These are phyloP conservation scores for Boehmeria nivea DNA, from an alignment of 306 rosid species.

Conservation along the genomic window DNA sequence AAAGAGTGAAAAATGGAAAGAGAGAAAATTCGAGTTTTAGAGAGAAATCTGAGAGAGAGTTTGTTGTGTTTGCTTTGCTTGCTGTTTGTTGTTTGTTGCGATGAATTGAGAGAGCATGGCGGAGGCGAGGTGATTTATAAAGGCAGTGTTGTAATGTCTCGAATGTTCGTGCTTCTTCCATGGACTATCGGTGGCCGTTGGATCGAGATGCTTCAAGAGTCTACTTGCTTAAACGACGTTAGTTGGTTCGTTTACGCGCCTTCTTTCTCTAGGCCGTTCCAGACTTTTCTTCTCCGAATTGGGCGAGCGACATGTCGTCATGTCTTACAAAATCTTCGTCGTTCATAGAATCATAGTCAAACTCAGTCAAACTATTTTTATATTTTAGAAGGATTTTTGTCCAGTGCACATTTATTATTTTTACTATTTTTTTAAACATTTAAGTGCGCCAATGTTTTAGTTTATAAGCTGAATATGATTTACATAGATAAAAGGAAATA, in stretches of 20 bases:
- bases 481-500: too few relatives aligned
- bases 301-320: too few relatives aligned
- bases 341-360: too few relatives aligned
- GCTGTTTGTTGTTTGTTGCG: not conserved
- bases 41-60: not conserved
- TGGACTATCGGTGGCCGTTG: conserved; percentile 35
- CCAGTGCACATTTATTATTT: too few relatives aligned
- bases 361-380: too few relatives aligned
- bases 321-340: too few relatives aligned
- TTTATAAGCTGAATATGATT: too few relatives aligned
- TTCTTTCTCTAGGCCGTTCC: conserved; percentile 34
- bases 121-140: conserved; percentile 15
- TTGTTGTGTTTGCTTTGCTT: not conserved
- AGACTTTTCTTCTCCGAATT: conserved; percentile 29
- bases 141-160: conserved; percentile 21
- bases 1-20: too few relatives aligned
- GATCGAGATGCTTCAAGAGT: conserved; percentile 15
- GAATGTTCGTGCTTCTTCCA: conserved; percentile 29
- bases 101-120: not conserved
- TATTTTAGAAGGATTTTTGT: too few relatives aligned
- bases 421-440: too few relatives aligned
- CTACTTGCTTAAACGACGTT: conserved; percentile 2
- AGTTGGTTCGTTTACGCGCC: not conserved
- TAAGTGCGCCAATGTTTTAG: too few relatives aligned
- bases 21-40: too few relatives aligned